phyloP scores from a whole-genome alignment of 805 yeast genomes.

The Kodamaea fukazawae region DNA sequence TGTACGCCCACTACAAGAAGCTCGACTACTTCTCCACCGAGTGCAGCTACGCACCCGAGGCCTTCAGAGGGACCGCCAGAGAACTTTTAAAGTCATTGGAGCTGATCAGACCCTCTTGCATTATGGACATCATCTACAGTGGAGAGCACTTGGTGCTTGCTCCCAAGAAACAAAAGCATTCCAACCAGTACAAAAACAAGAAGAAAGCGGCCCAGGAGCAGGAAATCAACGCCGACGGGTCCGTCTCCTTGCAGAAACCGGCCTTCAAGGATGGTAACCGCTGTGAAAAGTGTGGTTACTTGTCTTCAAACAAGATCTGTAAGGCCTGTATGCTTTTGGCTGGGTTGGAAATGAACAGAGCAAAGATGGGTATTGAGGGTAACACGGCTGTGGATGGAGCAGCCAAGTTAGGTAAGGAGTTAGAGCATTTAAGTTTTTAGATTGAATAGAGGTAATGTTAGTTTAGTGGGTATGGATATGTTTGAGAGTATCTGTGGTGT shows the following conservation, averaged over 20 bases:
- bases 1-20: constrained; percentile 94
- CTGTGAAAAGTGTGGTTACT: constrained; percentile 88
- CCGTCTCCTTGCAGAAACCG: constrained; percentile 43
- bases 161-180: constrained; percentile 49
- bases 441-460: neutral
- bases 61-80: constrained; percentile 96
- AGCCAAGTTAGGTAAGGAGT: constrained; percentile 55
- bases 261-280: constrained; percentile 60
- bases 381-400: constrained; percentile 58
- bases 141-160: constrained; percentile 81
- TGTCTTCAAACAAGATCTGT: constrained; percentile 84
- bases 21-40: constrained; percentile 96
- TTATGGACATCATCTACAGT: constrained; percentile 88
- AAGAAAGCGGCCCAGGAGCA: constrained; percentile 32
- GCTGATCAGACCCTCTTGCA: constrained; percentile 86
- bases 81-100: constrained; percentile 87
- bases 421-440: constrained; percentile 65
- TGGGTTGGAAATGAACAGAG: constrained; percentile 75
- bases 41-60: constrained; percentile 98
- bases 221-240: constrained; percentile 61
- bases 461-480: too few relatives aligned
- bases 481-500: too few relatives aligned
- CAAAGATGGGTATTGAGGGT: constrained; percentile 58
- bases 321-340: constrained; percentile 89
- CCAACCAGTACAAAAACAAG: constrained; percentile 33